phyloP scores from a whole-genome alignment of 805 yeast genomes.

The Cyberlindnera americana region DNA sequence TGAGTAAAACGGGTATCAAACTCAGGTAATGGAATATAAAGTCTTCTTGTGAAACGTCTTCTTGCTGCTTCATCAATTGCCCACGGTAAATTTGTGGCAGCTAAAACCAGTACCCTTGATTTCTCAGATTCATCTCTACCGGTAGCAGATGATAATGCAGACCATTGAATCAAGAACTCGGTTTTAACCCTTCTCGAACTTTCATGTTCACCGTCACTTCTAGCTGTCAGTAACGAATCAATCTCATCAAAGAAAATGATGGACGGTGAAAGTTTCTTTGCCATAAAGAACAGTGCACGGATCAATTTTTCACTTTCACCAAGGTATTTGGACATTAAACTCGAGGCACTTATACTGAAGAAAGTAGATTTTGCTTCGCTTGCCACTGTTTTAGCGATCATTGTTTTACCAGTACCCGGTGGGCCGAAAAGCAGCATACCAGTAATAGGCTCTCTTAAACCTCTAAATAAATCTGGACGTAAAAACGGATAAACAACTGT shows the following conservation, averaged over 20 bases:
- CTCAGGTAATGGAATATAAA: slow-evolving; percentile 93
- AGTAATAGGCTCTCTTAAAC: slow-evolving; percentile 88
- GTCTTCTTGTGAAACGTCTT: slow-evolving; percentile 85
- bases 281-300: slow-evolving; percentile 79
- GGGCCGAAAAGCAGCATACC: slow-evolving; percentile 98
- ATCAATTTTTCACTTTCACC: slow-evolving; percentile 96
- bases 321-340: slow-evolving; percentile 78
- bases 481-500: slow-evolving; percentile 94
- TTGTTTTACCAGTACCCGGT: slow-evolving; percentile 98
- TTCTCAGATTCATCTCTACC: slow-evolving; percentile 52
- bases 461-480: slow-evolving; percentile 88
- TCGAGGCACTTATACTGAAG: slow-evolving; percentile 86
- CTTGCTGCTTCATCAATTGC: slow-evolving; percentile 96
- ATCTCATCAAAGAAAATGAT: slow-evolving; percentile 96
- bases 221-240: slow-evolving; percentile 79
- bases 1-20: slow-evolving; percentile 74
- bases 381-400: slow-evolving; percentile 96
- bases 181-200: slow-evolving; percentile 86
- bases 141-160: slow-evolving; percentile 73
- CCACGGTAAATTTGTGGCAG: slow-evolving; percentile 97
- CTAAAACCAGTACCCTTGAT: slow-evolving; percentile 75
- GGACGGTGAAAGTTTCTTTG: slow-evolving; percentile 83
- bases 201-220: slow-evolving; percentile 78
- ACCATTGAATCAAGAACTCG: slow-evolving; percentile 94
- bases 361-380: slow-evolving; percentile 92